Evolutionary conservation across 176 grass and related monocot genomes (phyloP).

Genomic region (Alloteropsis semialata): DNA sequence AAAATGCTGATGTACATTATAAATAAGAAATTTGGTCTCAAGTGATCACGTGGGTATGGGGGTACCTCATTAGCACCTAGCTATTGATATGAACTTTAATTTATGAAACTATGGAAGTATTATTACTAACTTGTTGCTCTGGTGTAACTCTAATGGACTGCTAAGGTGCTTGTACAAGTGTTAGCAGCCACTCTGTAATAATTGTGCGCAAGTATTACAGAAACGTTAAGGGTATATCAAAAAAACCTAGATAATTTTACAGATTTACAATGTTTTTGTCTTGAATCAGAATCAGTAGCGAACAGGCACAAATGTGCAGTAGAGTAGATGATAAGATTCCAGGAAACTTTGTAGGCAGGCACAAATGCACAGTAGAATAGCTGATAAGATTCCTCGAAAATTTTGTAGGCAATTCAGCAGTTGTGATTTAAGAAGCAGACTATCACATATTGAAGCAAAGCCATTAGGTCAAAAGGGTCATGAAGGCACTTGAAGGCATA

Average conservation of each 20-base stretch:
- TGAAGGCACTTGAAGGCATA: not conserved
- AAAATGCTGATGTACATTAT: not conserved
- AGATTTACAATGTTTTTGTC: not conserved
- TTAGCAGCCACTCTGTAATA: not conserved
- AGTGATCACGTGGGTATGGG: not conserved
- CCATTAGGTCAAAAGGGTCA: constrained; percentile 1
- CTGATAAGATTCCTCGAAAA: not conserved
- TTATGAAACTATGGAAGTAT: not conserved
- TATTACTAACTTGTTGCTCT: not conserved
- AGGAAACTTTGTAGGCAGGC: not conserved
- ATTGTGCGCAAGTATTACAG: not conserved
- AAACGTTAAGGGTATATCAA: not conserved
- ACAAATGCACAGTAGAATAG: too few relatives aligned
- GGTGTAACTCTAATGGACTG: not conserved
- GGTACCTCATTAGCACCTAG: not conserved
- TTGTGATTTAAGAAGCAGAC: not conserved
- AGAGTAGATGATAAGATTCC: not conserved
- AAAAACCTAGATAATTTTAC: not conserved
- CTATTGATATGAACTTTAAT: not conserved
- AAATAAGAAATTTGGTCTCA: not conserved
- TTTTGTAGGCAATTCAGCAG: not conserved
- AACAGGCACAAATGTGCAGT: not conserved
- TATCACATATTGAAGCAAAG: constrained; percentile 1
- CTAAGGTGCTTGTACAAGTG: not conserved
- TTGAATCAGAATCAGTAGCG: not conserved